Base-by-base conservation (phyloP, 495 filamentous ascomycete species). In the Xylaria grammica region DNA sequence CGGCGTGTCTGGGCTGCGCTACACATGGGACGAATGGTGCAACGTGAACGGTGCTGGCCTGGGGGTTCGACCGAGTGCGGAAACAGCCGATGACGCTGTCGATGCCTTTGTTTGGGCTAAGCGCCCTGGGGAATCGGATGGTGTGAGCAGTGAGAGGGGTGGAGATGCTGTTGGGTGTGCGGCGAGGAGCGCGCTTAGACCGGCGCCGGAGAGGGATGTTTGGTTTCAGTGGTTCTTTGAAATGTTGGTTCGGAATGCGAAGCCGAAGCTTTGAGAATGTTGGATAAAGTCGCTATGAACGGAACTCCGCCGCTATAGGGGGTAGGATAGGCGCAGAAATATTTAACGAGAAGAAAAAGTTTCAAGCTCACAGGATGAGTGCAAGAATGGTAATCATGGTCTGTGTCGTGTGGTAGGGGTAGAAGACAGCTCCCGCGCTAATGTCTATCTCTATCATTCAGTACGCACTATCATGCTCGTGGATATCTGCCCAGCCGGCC, bases 41-140 rank as follows among this genome's bases (percentile, higher is more conserved):
- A 91, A 90, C 65, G 79, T 86, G 46, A 81, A 79, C 52, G 82
- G 80, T 36, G 83, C 85, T 13, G 88, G 88, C 17, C 87, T 90
- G 68, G 87, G 88, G 69, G 79, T 79, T 51, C 79, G 82, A 13
- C 83, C 84, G 0, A 84, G 81, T 3, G 81, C 82, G 24, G 69
- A 82, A 57, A 87, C 85, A 81, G 81, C 19, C 75, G 34, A 85
- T 72, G 63, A 74, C 20, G 75, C 84, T 11, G 76, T 80, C 26
- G 87, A 90, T 75, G 85, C 87, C 19, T 88, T 90, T 73, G 84
- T 90, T 69, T 90, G 87, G 88, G 78, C 85, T 56, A 90, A 89
- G 77, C 84, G 83, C 22, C 86, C 86, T 65, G 89, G 88, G 56
- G 86, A 89, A 67, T 84, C 82, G 26, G 54, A 58, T 15, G 38